Conservation (phyloP, 1,284 basidiomycete species). For the Flammula alnicola region DNA sequence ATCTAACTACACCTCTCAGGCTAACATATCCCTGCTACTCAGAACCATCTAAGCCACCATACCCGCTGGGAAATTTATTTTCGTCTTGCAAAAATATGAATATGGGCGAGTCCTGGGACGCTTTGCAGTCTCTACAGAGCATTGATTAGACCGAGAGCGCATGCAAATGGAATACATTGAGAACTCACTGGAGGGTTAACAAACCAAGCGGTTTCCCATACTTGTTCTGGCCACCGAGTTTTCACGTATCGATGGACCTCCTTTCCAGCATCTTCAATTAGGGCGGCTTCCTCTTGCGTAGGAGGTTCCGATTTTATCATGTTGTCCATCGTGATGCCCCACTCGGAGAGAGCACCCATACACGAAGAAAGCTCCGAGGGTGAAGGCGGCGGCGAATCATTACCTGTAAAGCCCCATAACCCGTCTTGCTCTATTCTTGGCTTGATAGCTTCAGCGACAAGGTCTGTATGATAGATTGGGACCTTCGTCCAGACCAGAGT, state of each 20-base stretch:
- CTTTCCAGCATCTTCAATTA: conserved; percentile 53
- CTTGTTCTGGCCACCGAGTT: conserved; percentile 63
- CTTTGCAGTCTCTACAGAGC: conserved; percentile 70
- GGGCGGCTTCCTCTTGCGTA: conserved; percentile 54
- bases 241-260: conserved; percentile 68
- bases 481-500: conserved; percentile 75
- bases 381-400: conserved; percentile 59
- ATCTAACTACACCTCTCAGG: background rate
- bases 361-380: conserved; percentile 60
- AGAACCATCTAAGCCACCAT: background rate
- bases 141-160: conserved; percentile 8
- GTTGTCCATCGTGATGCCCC: conserved; percentile 67
- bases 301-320: conserved; percentile 54
- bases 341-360: conserved; percentile 66
- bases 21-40: background rate
- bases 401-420: conserved; percentile 79
- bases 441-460: conserved; percentile 50
- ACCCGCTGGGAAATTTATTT: conserved; percentile 14
- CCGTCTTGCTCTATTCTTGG: conserved; percentile 69
- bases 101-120: conserved; percentile 76
- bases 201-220: conserved; percentile 88
- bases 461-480: conserved; percentile 64
- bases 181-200: conserved; percentile 78
- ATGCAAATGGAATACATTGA: background rate
- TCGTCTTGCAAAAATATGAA: conserved; percentile 75